Percentiles rank a stretch among this genome's conserved stretches.
Evolutionary conservation across 768 basidiomycete species (phyloP).

Genomic region (Suillus spraguei): DNA sequence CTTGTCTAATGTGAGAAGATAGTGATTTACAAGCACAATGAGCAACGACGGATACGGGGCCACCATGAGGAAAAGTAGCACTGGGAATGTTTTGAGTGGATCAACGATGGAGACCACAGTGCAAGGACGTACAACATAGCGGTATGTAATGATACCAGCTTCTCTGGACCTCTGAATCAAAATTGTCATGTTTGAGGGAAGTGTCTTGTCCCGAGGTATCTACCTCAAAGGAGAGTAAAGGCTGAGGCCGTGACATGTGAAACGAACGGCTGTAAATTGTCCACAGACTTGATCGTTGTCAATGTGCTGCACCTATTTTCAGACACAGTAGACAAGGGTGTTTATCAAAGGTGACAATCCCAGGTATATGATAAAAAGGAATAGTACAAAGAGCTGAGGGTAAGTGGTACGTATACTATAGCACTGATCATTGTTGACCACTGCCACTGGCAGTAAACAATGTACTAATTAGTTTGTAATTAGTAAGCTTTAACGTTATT

Average conservation of each 20-base stretch:
- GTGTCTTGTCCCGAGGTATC: slow-evolving; percentile 19
- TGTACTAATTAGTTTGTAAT: too few relatives aligned
- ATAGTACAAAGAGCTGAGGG: neutral
- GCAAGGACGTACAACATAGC: slow-evolving; percentile 47
- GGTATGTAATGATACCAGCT: slow-evolving; percentile 63
- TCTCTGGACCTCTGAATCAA: slow-evolving; percentile 39
- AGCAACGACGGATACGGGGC: slow-evolving; percentile 77
- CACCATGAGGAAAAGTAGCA: slow-evolving; percentile 56
- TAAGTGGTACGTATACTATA: too few relatives aligned
- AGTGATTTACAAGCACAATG: slow-evolving; percentile 66
- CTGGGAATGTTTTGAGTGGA: slow-evolving; percentile 35
- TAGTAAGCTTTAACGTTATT: too few relatives aligned
- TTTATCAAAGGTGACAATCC: neutral
- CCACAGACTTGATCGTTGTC: neutral
- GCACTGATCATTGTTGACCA: too few relatives aligned
- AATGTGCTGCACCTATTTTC: neutral
- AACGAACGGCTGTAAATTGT: neutral
- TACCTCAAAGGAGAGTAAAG: slow-evolving; percentile 34
- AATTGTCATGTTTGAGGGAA: slow-evolving; percentile 28
- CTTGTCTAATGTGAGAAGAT: slow-evolving; percentile 55
- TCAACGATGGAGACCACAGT: neutral
- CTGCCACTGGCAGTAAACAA: too few relatives aligned
- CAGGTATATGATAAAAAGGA: neutral
- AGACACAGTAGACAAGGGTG: neutral
- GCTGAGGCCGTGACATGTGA: slow-evolving; percentile 21